These are phyloP conservation scores for Thuja plicata DNA, from an alignment of 83 land plant species.

Conservation along the genomic window DNA sequence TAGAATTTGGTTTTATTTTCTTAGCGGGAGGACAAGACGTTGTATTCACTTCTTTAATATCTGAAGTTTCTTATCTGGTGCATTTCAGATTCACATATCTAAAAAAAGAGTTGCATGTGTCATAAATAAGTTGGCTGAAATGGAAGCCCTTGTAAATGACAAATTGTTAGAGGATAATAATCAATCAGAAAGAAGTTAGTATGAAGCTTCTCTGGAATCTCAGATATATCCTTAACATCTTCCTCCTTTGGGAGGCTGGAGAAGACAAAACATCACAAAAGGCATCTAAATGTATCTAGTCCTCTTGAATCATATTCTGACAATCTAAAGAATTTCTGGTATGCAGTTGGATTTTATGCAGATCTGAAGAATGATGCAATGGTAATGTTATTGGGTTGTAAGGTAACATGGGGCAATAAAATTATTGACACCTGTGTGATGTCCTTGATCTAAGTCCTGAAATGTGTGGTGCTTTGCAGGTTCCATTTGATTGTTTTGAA, in stretches of 20 bases:
- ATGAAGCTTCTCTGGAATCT: conserved; percentile 13
- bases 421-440: neutral
- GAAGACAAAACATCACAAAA: conserved; percentile 29
- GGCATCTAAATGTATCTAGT: conserved; percentile 72
- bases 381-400: conserved; percentile 36
- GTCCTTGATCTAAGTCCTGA: neutral
- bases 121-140: conserved; percentile 77
- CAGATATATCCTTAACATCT: conserved; percentile 27
- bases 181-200: conserved; percentile 3
- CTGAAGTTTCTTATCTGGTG: neutral
- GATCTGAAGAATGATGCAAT: conserved; percentile 77
- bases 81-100: conserved; percentile 87
- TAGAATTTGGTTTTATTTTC: conserved; percentile 8
- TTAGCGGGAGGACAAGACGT: neutral
- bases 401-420: neutral
- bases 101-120: conserved; percentile 91
- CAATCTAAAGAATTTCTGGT: conserved; percentile 87
- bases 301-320: conserved; percentile 74
- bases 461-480: conserved; percentile 38
- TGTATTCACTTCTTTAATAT: neutral
- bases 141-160: conserved; percentile 87
- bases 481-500: conserved; percentile 95
- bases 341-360: conserved; percentile 85
- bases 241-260: conserved; percentile 14
- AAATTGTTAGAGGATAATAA: conserved; percentile 52